Evolutionary conservation across 2,329 filamentous ascomycete species (phyloP).

Genomic region (Aspergillus neoniger): DNA sequence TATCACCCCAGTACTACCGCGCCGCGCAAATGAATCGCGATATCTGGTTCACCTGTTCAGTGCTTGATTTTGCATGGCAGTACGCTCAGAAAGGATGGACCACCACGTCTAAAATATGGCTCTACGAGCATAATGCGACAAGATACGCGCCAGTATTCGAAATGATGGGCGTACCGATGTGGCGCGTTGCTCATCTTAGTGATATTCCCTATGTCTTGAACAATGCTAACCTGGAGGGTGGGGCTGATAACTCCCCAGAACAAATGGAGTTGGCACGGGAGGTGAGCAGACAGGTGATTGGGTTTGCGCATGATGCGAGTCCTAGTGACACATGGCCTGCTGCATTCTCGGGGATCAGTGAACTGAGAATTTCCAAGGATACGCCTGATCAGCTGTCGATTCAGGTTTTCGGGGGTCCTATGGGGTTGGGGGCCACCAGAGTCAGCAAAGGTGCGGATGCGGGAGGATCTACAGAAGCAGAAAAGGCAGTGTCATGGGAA

Average conservation of each 20-base stretch:
- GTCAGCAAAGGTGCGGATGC: neutral
- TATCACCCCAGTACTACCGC: constrained; percentile 36
- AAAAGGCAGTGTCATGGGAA: constrained; percentile 11
- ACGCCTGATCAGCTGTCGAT: constrained; percentile 5
- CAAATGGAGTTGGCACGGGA: constrained; percentile 10
- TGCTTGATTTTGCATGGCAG: constrained; percentile 36
- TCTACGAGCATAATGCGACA: constrained; percentile 36
- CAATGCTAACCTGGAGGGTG: constrained; percentile 8
- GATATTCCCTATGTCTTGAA: constrained; percentile 38
- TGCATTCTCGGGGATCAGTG: neutral
- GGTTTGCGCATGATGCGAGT: constrained; percentile 5
- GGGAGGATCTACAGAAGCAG: neutral
- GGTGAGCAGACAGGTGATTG: constrained; percentile 14
- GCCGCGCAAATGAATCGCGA: constrained; percentile 37
- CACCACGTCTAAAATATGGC: constrained; percentile 17
- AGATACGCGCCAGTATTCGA: constrained; percentile 29
- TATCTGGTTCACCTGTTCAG: constrained; percentile 36
- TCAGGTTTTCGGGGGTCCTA: constrained; percentile 12
- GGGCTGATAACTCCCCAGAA: constrained; percentile 15
- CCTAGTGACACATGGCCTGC: constrained; percentile 1
- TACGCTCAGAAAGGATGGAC: constrained; percentile 26
- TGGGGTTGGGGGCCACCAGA: neutral
- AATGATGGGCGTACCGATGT: constrained; percentile 35
- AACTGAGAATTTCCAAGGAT: neutral
- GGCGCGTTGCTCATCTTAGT: constrained; percentile 37